Conservation (phyloP, 225 moss, liverwort and hornwort genomes). For the Polytrichum commune region DNA sequence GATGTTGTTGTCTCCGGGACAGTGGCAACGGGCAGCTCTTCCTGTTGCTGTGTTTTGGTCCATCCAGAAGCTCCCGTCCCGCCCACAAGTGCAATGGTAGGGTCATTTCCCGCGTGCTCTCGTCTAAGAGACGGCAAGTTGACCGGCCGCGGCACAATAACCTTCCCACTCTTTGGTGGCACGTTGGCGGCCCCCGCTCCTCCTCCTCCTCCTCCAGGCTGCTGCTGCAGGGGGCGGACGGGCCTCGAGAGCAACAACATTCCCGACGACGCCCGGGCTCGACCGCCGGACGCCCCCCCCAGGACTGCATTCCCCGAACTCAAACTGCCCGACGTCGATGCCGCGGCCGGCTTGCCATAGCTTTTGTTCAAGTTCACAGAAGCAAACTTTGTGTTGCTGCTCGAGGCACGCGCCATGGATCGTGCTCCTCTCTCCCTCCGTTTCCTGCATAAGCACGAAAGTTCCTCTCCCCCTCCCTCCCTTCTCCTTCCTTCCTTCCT, state of each 20-base stretch:
- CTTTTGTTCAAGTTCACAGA: constrained; percentile 99
- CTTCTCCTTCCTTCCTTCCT: constrained; percentile 3
- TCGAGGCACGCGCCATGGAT: constrained; percentile 99
- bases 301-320: constrained; percentile 40
- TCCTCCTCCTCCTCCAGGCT: constrained; percentile 24
- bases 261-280: constrained; percentile 54
- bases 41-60: constrained; percentile 73
- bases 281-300: constrained; percentile 36
- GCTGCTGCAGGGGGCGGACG: constrained; percentile 17
- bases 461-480: constrained; percentile 28
- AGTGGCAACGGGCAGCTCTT: constrained; percentile 37
- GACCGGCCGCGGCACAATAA: constrained; percentile 90
- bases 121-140: constrained; percentile 93
- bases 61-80: constrained; percentile 88
- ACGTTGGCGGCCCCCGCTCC: constrained; percentile 10
- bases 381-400: constrained; percentile 99
- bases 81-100: constrained; percentile 90
- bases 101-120: constrained; percentile 98
- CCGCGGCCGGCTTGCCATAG: constrained; percentile 87
- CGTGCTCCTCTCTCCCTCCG: constrained; percentile 64
- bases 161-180: constrained; percentile 74
- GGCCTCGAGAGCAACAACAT: constrained; percentile 88
- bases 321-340: constrained; percentile 16
- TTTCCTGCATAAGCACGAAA: constrained; percentile 87
- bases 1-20: constrained; percentile 17